Evolutionary conservation across 2,329 filamentous ascomycete genomes (phyloP).

Genomic region (Aureobasidium sp.): DNA sequence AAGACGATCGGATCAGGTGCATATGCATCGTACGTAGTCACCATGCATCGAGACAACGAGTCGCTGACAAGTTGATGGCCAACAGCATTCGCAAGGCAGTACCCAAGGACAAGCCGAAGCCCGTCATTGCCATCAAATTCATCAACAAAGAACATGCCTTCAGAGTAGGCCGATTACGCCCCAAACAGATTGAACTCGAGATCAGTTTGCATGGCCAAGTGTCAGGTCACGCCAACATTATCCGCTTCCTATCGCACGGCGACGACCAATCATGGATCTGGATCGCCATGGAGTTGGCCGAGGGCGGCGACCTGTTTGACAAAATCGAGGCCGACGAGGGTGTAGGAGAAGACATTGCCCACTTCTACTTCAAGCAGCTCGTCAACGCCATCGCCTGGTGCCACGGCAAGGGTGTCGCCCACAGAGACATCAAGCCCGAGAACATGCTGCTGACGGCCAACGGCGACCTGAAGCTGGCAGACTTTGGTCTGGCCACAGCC

Average conservation of each 20-base stretch:
- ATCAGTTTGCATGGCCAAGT: slow-evolving; percentile 90
- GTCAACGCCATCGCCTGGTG: slow-evolving; percentile 85
- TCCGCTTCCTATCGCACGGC: slow-evolving; percentile 89
- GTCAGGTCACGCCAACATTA: slow-evolving; percentile 81
- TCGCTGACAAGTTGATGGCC: neutral
- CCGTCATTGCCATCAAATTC: slow-evolving; percentile 97
- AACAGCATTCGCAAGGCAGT: slow-evolving; percentile 91
- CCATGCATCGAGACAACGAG: neutral
- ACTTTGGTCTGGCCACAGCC: slow-evolving; percentile 91
- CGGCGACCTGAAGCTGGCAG: slow-evolving; percentile 89
- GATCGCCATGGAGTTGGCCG: slow-evolving; percentile 98
- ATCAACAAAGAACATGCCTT: slow-evolving; percentile 98
- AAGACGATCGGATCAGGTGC: slow-evolving; percentile 97
- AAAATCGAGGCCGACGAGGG: slow-evolving; percentile 99
- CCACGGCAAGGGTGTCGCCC: slow-evolving; percentile 85
- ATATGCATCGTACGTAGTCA: slow-evolving; percentile 86
- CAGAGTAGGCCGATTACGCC: slow-evolving; percentile 86
- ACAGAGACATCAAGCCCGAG: slow-evolving; percentile 92
- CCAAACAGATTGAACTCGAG: slow-evolving; percentile 93
- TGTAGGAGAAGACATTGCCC: slow-evolving; percentile 93
- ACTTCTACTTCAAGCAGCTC: slow-evolving; percentile 92
- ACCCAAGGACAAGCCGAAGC: slow-evolving; percentile 71
- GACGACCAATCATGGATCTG: slow-evolving; percentile 92
- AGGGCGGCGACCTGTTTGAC: slow-evolving; percentile 97
- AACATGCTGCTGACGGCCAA: slow-evolving; percentile 83